These are phyloP conservation scores for Saturnispora diversa DNA, from an alignment of 805 yeast genomes.

Conservation along the genomic window DNA sequence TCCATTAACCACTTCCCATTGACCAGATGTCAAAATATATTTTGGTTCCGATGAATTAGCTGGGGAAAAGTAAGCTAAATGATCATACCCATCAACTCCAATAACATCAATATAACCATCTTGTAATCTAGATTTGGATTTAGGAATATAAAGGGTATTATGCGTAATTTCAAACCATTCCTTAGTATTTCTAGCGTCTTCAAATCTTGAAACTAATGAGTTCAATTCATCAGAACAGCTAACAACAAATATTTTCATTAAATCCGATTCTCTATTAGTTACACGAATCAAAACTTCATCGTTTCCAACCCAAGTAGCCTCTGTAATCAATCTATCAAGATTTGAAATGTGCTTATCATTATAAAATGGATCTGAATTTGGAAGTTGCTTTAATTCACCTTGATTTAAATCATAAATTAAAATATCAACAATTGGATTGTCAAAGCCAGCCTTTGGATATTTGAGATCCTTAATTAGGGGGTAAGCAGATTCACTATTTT, in stretches of 20 bases:
- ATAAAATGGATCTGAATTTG: slow-evolving; percentile 32
- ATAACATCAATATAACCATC: slow-evolving; percentile 82
- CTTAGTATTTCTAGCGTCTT: slow-evolving; percentile 36
- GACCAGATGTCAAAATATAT: slow-evolving; percentile 56
- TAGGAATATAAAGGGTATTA: slow-evolving; percentile 51
- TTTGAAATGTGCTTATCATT: slow-evolving; percentile 35
- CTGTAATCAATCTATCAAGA: slow-evolving; percentile 49
- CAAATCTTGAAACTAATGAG: slow-evolving; percentile 40
- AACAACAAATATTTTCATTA: slow-evolving; percentile 48
- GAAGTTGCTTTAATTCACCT: slow-evolving; percentile 19
- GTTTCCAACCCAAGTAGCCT: slow-evolving; percentile 62
- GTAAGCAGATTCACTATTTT: slow-evolving; percentile 37
- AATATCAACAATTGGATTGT: slow-evolving; percentile 61
- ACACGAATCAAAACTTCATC: slow-evolving; percentile 44
- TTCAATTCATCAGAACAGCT: slow-evolving; percentile 32
- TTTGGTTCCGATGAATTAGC: slow-evolving; percentile 46
- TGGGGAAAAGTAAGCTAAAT: slow-evolving; percentile 79
- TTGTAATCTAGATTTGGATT: slow-evolving; percentile 36
- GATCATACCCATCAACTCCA: slow-evolving; percentile 54
- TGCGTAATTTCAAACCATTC: slow-evolving; percentile 78
- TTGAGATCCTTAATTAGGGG: slow-evolving; percentile 56
- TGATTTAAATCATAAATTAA: slow-evolving; percentile 35
- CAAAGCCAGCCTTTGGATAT: slow-evolving; percentile 79
- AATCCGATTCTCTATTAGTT: slow-evolving; percentile 60
- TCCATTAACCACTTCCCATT: slow-evolving; percentile 86